Percentiles rank a stretch among this genome's conserved stretches.
Evolutionary conservation across 2,329 filamentous ascomycete genomes (phyloP).

Genomic region (Fusarium nanum): DNA sequence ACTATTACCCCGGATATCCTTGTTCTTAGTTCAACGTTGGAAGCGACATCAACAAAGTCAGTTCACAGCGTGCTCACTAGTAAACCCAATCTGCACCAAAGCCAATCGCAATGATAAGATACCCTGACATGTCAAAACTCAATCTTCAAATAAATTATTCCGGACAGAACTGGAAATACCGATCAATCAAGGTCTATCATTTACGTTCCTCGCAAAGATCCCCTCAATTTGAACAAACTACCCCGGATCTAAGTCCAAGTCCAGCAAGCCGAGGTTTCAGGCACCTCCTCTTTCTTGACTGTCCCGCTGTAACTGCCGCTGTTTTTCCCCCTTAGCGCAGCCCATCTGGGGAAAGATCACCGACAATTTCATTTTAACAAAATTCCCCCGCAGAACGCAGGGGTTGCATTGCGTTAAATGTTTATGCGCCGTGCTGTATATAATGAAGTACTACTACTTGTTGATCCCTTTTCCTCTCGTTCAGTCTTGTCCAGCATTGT

Average conservation of each 20-base stretch:
- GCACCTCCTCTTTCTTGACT: neutral
- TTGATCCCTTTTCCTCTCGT: neutral
- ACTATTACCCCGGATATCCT: neutral
- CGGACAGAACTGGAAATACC: neutral
- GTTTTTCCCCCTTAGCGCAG: neutral
- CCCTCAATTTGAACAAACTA: neutral
- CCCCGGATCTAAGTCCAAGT: slow-evolving; percentile 23
- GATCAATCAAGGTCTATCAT: neutral
- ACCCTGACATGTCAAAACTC: neutral
- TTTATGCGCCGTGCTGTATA: slow-evolving; percentile 25
- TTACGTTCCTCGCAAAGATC: neutral
- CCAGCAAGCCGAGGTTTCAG: slow-evolving; percentile 28
- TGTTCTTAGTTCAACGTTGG: neutral
- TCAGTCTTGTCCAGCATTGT: neutral
- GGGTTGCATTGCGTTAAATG: neutral
- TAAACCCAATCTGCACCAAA: neutral
- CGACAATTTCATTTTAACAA: neutral
- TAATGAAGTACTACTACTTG: neutral
- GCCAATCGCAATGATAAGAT: neutral
- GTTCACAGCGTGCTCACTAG: neutral
- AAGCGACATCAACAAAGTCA: neutral
- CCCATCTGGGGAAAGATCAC: slow-evolving; percentile 14
- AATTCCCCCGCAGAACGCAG: neutral
- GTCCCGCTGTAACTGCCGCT: slow-evolving; percentile 22
- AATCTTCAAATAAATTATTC: neutral